These are phyloP conservation scores for Aspergillus bombycis DNA, from an alignment of 2,329 filamentous ascomycete species.

Conservation along the genomic window DNA sequence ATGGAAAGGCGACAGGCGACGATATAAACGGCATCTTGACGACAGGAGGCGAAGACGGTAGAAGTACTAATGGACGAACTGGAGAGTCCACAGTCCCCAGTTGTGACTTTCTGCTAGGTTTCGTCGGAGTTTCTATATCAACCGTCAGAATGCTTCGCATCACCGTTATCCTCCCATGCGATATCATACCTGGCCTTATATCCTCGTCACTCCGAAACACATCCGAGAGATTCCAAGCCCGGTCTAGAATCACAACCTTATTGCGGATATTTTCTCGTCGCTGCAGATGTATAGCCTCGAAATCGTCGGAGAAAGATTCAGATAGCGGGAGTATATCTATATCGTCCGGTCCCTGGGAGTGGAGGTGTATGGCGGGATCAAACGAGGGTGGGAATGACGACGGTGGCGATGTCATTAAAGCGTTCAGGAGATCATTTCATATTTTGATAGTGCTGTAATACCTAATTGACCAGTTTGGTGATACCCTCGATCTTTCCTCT, in stretches of 20 bases:
- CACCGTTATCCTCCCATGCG: not conserved
- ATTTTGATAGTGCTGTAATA: not conserved
- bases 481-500: not conserved
- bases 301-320: constrained; percentile 43
- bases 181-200: constrained; percentile 36
- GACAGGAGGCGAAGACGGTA: constrained; percentile 39
- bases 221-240: constrained; percentile 46
- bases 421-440: constrained; percentile 14
- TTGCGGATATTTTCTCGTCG: constrained; percentile 39
- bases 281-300: constrained; percentile 42
- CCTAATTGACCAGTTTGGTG: not conserved
- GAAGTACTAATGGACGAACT: constrained; percentile 18
- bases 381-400: constrained; percentile 51
- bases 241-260: constrained; percentile 47
- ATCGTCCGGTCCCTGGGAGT: constrained; percentile 46
- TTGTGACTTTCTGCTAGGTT: constrained; percentile 20
- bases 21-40: constrained; percentile 47
- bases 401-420: constrained; percentile 39
- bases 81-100: constrained; percentile 17
- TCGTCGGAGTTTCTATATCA: constrained; percentile 43
- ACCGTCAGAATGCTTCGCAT: constrained; percentile 10
- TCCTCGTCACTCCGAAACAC: constrained; percentile 49
- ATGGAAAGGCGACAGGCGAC: constrained; percentile 40
- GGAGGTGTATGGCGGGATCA: constrained; percentile 53
- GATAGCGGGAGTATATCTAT: constrained; percentile 27